A percentile compares a stretch with the other conserved stretches of the same genome.
These are phyloP conservation scores for Phytophthora colocasiae DNA, from an alignment of 352 stramenopile genomes.

Conservation along the genomic window DNA sequence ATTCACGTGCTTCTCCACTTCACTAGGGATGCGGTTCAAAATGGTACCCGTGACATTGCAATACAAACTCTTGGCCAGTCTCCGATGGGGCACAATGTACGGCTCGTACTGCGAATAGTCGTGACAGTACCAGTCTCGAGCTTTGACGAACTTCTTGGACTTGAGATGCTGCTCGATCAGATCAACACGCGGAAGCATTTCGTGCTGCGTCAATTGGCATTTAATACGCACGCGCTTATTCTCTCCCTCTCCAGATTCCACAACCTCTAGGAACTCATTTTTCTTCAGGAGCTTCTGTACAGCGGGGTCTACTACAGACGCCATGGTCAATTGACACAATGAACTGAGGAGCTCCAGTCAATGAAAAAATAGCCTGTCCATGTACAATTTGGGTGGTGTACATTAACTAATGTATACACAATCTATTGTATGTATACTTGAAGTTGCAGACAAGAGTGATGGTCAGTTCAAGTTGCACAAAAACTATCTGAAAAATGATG, in stretches of 20 bases:
- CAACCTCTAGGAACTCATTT: conserved; percentile 63
- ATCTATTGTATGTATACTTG: not conserved
- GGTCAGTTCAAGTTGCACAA: too few relatives aligned
- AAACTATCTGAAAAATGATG: too few relatives aligned
- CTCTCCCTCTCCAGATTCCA: conserved; percentile 55
- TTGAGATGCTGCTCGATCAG: conserved; percentile 70
- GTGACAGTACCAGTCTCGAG: conserved; percentile 88
- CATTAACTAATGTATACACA: conserved; percentile 1
- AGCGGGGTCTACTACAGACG: conserved; percentile 36
- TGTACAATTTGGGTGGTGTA: conserved; percentile 1
- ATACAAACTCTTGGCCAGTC: conserved; percentile 82
- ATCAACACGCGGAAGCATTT: conserved; percentile 72
- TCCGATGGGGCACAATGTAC: conserved; percentile 90
- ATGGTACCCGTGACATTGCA: conserved; percentile 89
- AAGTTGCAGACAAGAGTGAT: not conserved
- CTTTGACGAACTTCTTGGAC: conserved; percentile 86
- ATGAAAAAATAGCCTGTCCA: conserved; percentile 4
- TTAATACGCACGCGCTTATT: conserved; percentile 63
- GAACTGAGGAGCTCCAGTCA: conserved; percentile 36
- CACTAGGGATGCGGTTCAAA: conserved; percentile 89
- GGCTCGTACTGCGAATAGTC: conserved; percentile 93
- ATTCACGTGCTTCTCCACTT: conserved; percentile 91
- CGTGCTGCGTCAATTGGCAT: conserved; percentile 80
- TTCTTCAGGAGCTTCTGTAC: conserved; percentile 54
- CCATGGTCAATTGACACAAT: conserved; percentile 16